Evolutionary conservation across 768 basidiomycete species (phyloP), one percentile per base, ranked within the genome.

Genomic region (Leccinellum luteum): DNA sequence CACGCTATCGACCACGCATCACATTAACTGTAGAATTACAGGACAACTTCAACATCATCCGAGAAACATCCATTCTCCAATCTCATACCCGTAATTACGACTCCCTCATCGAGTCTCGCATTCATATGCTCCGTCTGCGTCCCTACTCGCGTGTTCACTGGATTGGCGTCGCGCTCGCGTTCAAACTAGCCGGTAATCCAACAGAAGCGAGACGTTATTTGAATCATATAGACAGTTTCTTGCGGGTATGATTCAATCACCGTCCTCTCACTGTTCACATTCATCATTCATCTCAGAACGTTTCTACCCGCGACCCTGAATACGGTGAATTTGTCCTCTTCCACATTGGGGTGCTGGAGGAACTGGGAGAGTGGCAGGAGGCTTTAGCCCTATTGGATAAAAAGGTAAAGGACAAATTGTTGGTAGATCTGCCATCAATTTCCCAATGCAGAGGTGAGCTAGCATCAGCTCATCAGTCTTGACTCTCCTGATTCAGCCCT

Each of bases 21-120:
- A 6, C 54, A 27, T 44, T 62, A 23, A 59, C 59, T 27, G 34
- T 32, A 21, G 10, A 6, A 9, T 54, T 1, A 28, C 65, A 97
- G 95, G 94, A 98, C 66, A 97, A 97, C 69, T 75, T 97, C 66
- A 96, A 96, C 72, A 88, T 99, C 63, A 74, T 99, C 25, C 86
- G 92, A 45, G 97, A 98, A 71, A 83, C 92, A 0, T 92, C 95
- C 7, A 84, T 89, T 50, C 81, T 99, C 10, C 92, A 94, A 66
- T 86, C 92, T 0, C 95, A 98, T 60, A 81, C 94, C 13, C 85
- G 96, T 32, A 75, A 87, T 45, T 97, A 84, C 70, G 86, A 90
- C 43, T 78, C 76, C 6, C 81, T 95, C 27, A 83, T 94, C 41
- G 88, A 93, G 54, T 91, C 92, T 2, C 87, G 97, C 1, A 81